These are phyloP conservation scores for Nidularia sp. DNA, from an alignment of 768 basidiomycete species.

Conservation along the genomic window DNA sequence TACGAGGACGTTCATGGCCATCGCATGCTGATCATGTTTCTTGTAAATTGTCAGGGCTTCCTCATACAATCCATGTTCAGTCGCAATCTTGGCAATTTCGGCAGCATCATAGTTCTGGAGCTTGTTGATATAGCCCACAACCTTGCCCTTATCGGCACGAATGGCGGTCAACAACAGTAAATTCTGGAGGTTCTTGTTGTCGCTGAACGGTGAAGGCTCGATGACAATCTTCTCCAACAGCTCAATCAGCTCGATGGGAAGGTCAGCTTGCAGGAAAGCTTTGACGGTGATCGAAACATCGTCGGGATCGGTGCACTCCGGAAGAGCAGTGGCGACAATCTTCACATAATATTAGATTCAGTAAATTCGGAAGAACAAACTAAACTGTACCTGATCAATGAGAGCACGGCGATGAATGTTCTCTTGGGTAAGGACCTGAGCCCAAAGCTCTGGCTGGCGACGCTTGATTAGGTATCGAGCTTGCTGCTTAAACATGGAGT, in stretches of 20 bases:
- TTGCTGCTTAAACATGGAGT: conserved; percentile 99
- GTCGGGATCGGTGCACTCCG: conserved; percentile 96
- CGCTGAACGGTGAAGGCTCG: conserved; percentile 95
- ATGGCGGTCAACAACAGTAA: conserved; percentile 92
- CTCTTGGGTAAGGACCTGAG: conserved; percentile 84
- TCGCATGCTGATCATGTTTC: conserved; percentile 93
- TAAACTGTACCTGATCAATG: conserved; percentile 73
- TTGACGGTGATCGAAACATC: conserved; percentile 99
- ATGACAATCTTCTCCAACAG: conserved; percentile 98
- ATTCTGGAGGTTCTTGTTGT: conserved; percentile 96
- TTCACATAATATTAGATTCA: conserved; percentile 17
- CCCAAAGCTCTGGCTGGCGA: conserved; percentile 93
- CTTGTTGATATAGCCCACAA: conserved; percentile 97
- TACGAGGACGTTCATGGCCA: conserved; percentile 96
- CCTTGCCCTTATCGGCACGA: conserved; percentile 97
- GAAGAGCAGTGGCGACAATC: conserved; percentile 92
- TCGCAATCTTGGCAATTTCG: conserved; percentile 96
- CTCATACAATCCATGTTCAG: conserved; percentile 91
- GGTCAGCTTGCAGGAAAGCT: conserved; percentile 94
- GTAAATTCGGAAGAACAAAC: background rate
- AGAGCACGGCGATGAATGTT: conserved; percentile 91
- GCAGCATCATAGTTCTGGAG: conserved; percentile 91
- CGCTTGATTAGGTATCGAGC: conserved; percentile 97
- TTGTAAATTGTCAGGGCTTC: conserved; percentile 97
- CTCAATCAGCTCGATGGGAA: conserved; percentile 96